Evolutionary conservation across 495 filamentous ascomycete genomes (phyloP), one percentile per base, ranked within the genome.

Genomic region (Neurospora tetraspora): DNA sequence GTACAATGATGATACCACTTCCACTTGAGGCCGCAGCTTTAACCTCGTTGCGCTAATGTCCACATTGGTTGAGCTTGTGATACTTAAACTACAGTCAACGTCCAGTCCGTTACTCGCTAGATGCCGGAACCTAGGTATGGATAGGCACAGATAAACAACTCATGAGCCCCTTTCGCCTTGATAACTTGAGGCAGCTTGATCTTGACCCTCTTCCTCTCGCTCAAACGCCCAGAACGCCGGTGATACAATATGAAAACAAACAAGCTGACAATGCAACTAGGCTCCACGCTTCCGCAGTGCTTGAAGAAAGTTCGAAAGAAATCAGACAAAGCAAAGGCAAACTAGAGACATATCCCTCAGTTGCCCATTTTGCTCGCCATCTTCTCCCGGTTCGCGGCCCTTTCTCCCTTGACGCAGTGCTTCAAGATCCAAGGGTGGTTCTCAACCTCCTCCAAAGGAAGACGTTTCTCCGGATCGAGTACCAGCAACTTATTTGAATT

Each of bases 361-460:
- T 31, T 71, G 71, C 76, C 77, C 70, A 81, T 74, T 74, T 71
- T 61, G 27, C 53, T 34, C 27, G 53, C 42, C 20, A 77, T 72
- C 73, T 81, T 83, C 70, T 86, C 85, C 65, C 87, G 76, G 71
- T 90, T 88, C 39, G 83, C 76, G 16, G 84, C 86, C 72, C 89
- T 80, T 78, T 93, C 91, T 6, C 92, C 90, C 82, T 93, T 94
- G 16, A 90, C 86, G 80, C 96, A 98, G 82, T 99, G 93, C 86
- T 97, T 99, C 75, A 97, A 78, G 74, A 99, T 97, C 96, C 96
- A 99, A 34, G 96, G 95, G 80, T 99, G 96, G 53, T 86, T 88
- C 81, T 93, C 90, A 69, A 98, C 92, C 42, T 98, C 92, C 18
- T 96, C 93, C 2, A 99, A 87, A 2, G 94, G 87, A 59, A 99